Conservation (phyloP, 305 asterid species). For the Fraxinus sp. region DNA sequence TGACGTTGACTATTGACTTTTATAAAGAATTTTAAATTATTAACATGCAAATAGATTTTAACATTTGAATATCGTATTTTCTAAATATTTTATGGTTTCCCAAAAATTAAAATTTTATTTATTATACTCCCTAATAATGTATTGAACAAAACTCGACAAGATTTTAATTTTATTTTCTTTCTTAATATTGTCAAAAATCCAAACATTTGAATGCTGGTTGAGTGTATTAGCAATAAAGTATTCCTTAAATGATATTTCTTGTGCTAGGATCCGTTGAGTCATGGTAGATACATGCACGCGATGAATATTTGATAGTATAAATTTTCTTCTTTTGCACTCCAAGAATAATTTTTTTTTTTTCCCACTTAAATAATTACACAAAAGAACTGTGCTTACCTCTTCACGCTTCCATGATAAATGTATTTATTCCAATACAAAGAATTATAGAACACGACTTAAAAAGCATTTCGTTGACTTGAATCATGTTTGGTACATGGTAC, state of each 20-base stretch:
- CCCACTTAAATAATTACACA: neutral
- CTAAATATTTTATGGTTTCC: neutral
- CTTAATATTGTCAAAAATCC: neutral
- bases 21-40: neutral
- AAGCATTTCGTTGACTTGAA: neutral
- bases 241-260: neutral
- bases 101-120: neutral
- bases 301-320: neutral
- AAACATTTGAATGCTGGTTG: neutral
- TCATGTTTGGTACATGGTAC: neutral
- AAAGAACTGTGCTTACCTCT: neutral
- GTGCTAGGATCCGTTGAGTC: neutral
- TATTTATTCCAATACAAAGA: neutral
- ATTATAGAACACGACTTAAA: neutral
- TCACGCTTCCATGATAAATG: neutral
- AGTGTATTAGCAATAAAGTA: neutral
- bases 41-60: neutral
- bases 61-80: neutral
- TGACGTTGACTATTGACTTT: constrained; percentile 26
- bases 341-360: constrained; percentile 26
- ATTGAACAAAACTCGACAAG: neutral
- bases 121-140: neutral
- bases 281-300: neutral
- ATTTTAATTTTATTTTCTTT: neutral
- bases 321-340: constrained; percentile 44